Conservation (phyloP, 495 filamentous ascomycete genomes). For the Penicillium flavigenum region DNA sequence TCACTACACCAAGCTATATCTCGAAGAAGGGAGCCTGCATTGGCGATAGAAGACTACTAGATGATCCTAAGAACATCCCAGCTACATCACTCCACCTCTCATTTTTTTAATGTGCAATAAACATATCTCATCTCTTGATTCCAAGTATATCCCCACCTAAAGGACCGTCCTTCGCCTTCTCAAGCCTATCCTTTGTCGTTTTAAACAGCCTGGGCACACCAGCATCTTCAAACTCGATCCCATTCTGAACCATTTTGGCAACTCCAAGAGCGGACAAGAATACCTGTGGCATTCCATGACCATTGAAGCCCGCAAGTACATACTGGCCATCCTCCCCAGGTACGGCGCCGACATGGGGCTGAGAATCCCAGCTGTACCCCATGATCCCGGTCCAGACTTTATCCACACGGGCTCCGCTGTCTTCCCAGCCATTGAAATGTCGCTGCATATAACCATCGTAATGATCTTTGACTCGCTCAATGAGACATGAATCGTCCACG, state of each 20-base stretch:
- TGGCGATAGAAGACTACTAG: not conserved
- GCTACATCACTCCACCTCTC: not conserved
- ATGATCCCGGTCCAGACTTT: constrained; percentile 54
- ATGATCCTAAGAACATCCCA: not conserved
- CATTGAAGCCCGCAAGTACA: constrained; percentile 54
- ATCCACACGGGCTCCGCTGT: constrained; percentile 38
- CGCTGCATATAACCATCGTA: constrained; percentile 53
- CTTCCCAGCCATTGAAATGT: constrained; percentile 44
- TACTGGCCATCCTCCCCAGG: constrained; percentile 43
- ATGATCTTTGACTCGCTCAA: constrained; percentile 59
- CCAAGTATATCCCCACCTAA: not conserved
- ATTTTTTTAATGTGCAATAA: not conserved
- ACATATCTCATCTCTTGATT: not conserved
- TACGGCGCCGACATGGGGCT: constrained; percentile 50
- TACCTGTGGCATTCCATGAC: constrained; percentile 54
- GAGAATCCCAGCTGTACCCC: constrained; percentile 44
- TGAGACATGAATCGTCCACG: constrained; percentile 53
- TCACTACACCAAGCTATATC: too few relatives aligned
- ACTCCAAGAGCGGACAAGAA: constrained; percentile 47
- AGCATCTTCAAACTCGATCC: constrained; percentile 35
- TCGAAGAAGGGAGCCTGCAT: not conserved
- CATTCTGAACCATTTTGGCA: constrained; percentile 44
- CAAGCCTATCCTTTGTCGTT: constrained; percentile 14
- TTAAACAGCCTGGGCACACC: constrained; percentile 39
- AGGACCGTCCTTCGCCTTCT: not conserved